phyloP scores from a whole-genome alignment of 2,329 filamentous ascomycete species.

The Dothidotthia symphoricarpi region DNA sequence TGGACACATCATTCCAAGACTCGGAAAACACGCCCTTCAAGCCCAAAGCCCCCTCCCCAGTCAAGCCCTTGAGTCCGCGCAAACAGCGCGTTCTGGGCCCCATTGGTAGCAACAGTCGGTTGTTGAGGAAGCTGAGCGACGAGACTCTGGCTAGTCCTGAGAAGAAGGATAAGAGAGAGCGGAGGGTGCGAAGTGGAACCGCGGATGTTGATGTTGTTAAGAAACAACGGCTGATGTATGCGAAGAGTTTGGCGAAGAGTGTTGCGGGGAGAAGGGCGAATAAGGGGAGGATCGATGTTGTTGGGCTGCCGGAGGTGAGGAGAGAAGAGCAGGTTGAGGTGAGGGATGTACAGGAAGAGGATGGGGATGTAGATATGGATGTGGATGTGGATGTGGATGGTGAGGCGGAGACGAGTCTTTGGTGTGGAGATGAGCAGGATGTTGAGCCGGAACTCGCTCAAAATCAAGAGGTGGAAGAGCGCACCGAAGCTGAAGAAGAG shows the following conservation, averaged over 20 bases:
- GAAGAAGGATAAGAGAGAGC: slow-evolving; percentile 17
- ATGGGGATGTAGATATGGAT: slow-evolving; percentile 6
- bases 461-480: slow-evolving; percentile 4
- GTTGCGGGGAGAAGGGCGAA: slow-evolving; percentile 21
- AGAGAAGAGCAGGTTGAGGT: slow-evolving; percentile 12
- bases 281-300: slow-evolving; percentile 16
- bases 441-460: slow-evolving; percentile 7
- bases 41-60: slow-evolving; percentile 16
- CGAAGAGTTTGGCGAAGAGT: slow-evolving; percentile 31
- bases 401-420: slow-evolving; percentile 32
- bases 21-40: slow-evolving; percentile 24
- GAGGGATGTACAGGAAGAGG: slow-evolving; percentile 5
- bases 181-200: slow-evolving; percentile 15
- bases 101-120: slow-evolving; percentile 32
- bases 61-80: slow-evolving; percentile 19
- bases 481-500: slow-evolving; percentile 6
- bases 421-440: slow-evolving; percentile 30
- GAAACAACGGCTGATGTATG: slow-evolving; percentile 21
- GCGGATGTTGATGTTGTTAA: slow-evolving; percentile 18
- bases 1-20: slow-evolving; percentile 21
- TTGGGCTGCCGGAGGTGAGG: slow-evolving; percentile 10
- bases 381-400: slow-evolving; percentile 15
- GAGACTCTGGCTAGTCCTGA: slow-evolving; percentile 34
- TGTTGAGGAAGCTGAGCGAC: slow-evolving; percentile 28
- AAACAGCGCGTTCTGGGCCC: slow-evolving; percentile 37